Percentiles rank a stretch among this genome's conserved stretches.
phyloP scores from a whole-genome alignment of 2,329 filamentous ascomycete species.

The Phyllosticta citribraziliensis region DNA sequence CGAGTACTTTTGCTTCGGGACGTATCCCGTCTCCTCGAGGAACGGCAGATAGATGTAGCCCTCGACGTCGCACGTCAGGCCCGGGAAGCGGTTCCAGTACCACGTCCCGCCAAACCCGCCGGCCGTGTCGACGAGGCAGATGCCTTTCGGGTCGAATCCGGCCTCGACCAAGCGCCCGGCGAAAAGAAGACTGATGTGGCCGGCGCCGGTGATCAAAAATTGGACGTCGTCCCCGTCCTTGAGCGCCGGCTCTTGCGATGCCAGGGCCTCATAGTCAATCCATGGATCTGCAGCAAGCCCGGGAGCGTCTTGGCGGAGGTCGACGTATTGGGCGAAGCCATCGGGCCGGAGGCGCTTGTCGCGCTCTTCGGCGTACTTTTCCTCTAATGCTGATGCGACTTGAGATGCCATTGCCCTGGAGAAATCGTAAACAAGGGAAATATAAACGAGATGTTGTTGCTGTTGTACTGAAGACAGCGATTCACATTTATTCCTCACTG shows the following conservation, averaged over 20 bases:
- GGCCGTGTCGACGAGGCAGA: conserved; percentile 21
- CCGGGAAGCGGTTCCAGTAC: conserved; percentile 23
- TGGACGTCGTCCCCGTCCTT: conserved; percentile 9
- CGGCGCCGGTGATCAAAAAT: conserved; percentile 34
- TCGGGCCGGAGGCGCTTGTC: conserved; percentile 2
- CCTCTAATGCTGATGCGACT: not conserved
- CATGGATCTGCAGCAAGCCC: conserved; percentile 22
- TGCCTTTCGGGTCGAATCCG: conserved; percentile 25
- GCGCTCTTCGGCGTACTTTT: not conserved
- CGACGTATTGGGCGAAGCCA: conserved; percentile 14
- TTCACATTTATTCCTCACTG: not conserved
- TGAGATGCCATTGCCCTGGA: not conserved
- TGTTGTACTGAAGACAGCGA: not conserved
- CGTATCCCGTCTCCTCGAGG: conserved; percentile 35
- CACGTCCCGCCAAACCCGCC: conserved; percentile 18
- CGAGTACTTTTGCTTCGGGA: conserved; percentile 24
- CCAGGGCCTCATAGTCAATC: conserved; percentile 12
- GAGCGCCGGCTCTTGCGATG: not conserved
- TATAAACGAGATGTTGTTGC: not conserved
- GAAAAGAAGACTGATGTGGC: conserved; percentile 35
- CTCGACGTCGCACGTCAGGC: conserved; percentile 12
- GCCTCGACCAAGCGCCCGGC: conserved; percentile 31
- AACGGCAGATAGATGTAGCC: conserved; percentile 21
- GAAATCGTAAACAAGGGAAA: not conserved
- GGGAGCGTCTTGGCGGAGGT: conserved; percentile 15